Evolutionary conservation across 2,329 filamentous ascomycete genomes (phyloP), one percentile per base, ranked within the genome.

Genomic region (Beauveria caledonica): DNA sequence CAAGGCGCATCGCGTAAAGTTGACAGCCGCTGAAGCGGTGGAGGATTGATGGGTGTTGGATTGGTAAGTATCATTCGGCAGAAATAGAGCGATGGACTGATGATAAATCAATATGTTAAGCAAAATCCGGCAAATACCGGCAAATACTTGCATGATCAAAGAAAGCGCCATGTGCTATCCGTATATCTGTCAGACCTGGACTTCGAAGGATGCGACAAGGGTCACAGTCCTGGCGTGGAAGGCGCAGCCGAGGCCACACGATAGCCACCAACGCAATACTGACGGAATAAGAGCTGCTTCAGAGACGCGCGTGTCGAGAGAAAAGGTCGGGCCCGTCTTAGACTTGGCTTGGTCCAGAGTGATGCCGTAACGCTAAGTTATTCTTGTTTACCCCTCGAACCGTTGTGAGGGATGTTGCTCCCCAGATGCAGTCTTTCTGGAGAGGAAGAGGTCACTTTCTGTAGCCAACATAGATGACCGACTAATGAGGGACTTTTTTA

Each of bases 31-130:
- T n/a, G n/a, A n/a, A n/a, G n/a, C n/a, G n/a, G n/a, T n/a, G 11
- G 65, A 68, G 1, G 66, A 62, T 15, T 51, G 52, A 8, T 60
- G 42, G 0, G 65, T 60, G 29, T 68, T 50, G 19, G 7, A 13
- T 9, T 11, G 45, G 8, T 27, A 29, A 6, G 9, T 27, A 15
- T 9, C 6, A 2, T 27, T 17, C 27, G 9, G 27, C 13, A 27
- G 15, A 33, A 11, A 21, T 3, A 3, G 3, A 13, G 9, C 13
- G 5, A 21, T 48, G 23, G 6, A 27, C 51, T 44, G 17, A 54
- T 36, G 2, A 54, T 36, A 11, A 44, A 25, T 9, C 42, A 19
- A 11, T 21, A 19, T 25, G 51, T 54, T 7, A 36, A 27, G 25
- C 33, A 17, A 25, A 54, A 54, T 8, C 36, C 51, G 19, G 42